Percentiles rank a stretch among this genome's conserved stretches.
These are phyloP conservation scores for Kodamaea anthophila DNA, from an alignment of 1,139 yeast genomes.

Conservation along the genomic window DNA sequence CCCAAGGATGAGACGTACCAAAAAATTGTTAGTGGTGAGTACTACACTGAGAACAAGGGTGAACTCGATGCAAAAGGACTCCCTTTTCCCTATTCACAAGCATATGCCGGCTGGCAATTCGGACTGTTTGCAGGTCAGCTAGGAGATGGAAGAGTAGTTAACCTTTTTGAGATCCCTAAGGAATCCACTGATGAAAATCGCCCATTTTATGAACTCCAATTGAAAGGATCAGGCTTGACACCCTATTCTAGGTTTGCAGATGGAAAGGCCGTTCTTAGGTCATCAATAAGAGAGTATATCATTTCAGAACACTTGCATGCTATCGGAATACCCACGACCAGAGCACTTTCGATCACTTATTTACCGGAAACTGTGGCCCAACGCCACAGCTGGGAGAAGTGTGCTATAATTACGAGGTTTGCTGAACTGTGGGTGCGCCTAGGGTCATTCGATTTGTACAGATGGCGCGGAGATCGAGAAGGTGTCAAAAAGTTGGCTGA, in stretches of 20 bases:
- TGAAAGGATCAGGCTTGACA: constrained; percentile 89
- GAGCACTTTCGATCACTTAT: constrained; percentile 69
- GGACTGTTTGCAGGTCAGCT: constrained; percentile 96
- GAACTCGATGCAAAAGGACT: constrained; percentile 28
- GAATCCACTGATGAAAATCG: constrained; percentile 22
- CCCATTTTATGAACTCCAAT: constrained; percentile 57
- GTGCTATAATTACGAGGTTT: constrained; percentile 81
- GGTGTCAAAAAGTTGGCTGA: constrained; percentile 63
- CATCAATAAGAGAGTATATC: constrained; percentile 82
- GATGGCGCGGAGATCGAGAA: constrained; percentile 64
- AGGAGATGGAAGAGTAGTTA: constrained; percentile 91
- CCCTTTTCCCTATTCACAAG: constrained; percentile 81
- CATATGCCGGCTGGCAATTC: constrained; percentile 95
- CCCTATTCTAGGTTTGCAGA: constrained; percentile 94
- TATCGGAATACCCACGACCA: constrained; percentile 78
- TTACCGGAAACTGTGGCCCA: constrained; percentile 76
- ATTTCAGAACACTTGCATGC: constrained; percentile 79
- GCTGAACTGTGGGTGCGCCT: constrained; percentile 84
- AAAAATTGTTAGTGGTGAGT: constrained; percentile 59
- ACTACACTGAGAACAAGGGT: constrained; percentile 20
- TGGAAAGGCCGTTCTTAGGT: constrained; percentile 87
- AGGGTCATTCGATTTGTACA: constrained; percentile 83
- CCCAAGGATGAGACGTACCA: constrained; percentile 40
- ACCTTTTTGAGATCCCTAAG: constrained; percentile 62
- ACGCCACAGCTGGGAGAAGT: constrained; percentile 64